A percentile compares a stretch with the other conserved stretches of the same genome.
Conservation (phyloP, 1,284 basidiomycete species). For the Mycocalia duriaeana region DNA sequence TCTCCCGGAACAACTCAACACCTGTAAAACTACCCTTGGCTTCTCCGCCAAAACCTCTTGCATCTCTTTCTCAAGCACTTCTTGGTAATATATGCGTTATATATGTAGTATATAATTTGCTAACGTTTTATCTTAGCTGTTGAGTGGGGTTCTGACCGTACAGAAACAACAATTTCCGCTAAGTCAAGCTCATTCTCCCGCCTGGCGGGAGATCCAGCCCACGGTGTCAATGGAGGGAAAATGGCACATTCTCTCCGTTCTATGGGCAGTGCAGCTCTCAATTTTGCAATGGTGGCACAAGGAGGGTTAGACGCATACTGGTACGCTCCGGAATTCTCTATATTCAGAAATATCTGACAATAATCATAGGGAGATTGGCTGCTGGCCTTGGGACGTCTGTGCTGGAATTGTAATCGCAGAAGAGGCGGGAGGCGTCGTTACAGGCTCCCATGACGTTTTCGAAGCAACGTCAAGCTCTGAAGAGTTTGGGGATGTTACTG, state of each 20-base stretch:
- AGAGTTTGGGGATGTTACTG: constrained; percentile 52
- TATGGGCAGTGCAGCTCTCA: constrained; percentile 83
- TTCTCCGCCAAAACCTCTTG: constrained; percentile 59
- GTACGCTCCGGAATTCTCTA: constrained; percentile 34
- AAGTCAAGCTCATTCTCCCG: constrained; percentile 74
- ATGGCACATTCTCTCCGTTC: constrained; percentile 88
- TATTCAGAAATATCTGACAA: neutral
- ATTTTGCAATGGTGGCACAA: constrained; percentile 79
- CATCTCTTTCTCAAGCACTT: constrained; percentile 76
- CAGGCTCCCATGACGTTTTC: constrained; percentile 58
- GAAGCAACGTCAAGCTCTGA: constrained; percentile 30
- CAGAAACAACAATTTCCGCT: constrained; percentile 47
- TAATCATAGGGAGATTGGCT: constrained; percentile 78
- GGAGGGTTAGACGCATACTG: constrained; percentile 83
- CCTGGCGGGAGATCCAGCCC: constrained; percentile 70
- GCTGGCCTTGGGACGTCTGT: constrained; percentile 91
- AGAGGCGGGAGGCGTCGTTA: constrained; percentile 81
- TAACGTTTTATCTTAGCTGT: constrained; percentile 45
- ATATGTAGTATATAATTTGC: neutral
- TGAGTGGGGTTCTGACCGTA: constrained; percentile 90
- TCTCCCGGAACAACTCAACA: constrained; percentile 46
- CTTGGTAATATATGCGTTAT: constrained; percentile 42
- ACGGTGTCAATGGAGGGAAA: constrained; percentile 64
- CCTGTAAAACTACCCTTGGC: constrained; percentile 72
- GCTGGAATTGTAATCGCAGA: constrained; percentile 91